These are phyloP conservation scores for Orbilia oligospora DNA, from an alignment of 2,329 filamentous ascomycete genomes.

Conservation along the genomic window DNA sequence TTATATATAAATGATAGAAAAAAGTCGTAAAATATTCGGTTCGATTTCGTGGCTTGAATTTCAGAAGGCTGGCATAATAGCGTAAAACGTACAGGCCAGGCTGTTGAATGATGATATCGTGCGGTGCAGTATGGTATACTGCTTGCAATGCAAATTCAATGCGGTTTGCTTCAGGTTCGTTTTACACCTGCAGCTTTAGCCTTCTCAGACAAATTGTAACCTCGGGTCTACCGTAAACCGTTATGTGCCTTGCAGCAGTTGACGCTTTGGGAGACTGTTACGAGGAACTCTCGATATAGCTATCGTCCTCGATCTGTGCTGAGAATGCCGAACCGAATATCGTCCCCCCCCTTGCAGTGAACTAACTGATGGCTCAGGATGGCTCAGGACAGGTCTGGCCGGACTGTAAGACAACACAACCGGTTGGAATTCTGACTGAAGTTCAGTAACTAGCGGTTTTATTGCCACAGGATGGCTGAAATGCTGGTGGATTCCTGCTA, in stretches of 20 bases:
- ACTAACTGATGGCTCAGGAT: constrained; percentile 34
- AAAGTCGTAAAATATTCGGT: constrained; percentile 43
- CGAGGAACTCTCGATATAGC: constrained; percentile 49
- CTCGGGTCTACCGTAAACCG: constrained; percentile 36
- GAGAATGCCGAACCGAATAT: constrained; percentile 58
- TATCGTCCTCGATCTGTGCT: constrained; percentile 51
- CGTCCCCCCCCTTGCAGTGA: constrained; percentile 43
- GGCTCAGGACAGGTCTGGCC: constrained; percentile 37
- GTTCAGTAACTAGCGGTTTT: constrained; percentile 26
- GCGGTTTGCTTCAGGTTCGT: constrained; percentile 14
- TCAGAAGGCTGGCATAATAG: constrained; percentile 37
- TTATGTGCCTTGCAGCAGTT: constrained; percentile 43
- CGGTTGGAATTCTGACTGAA: constrained; percentile 42
- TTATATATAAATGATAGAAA: constrained; percentile 50
- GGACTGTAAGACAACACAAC: constrained; percentile 47
- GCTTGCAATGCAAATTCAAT: background rate
- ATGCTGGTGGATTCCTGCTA: constrained; percentile 57
- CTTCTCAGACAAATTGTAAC: constrained; percentile 30
- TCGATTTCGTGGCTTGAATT: constrained; percentile 30
- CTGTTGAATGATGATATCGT: background rate
- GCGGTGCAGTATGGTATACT: background rate
- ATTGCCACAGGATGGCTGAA: constrained; percentile 55
- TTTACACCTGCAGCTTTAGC: constrained; percentile 22
- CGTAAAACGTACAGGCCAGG: constrained; percentile 14
- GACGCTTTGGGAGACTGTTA: constrained; percentile 37